These are phyloP conservation scores for Ramalina peruviana DNA, from an alignment of 495 filamentous ascomycete species.

Conservation along the genomic window DNA sequence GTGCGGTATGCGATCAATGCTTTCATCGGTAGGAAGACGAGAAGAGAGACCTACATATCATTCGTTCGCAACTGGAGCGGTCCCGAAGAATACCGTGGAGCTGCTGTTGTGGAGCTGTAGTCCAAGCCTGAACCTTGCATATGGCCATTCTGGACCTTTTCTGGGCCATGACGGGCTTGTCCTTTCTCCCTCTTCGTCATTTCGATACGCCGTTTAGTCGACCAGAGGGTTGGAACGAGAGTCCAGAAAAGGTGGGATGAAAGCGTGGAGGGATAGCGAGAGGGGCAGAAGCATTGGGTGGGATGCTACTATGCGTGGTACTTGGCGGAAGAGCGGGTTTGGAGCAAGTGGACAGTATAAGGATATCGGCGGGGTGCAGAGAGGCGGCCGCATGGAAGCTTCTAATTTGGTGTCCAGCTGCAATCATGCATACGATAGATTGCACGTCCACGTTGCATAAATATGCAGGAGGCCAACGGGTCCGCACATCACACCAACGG, in stretches of 20 bases:
- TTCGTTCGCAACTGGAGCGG: too few species aligned
- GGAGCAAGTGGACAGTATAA: background rate
- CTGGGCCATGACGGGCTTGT: background rate
- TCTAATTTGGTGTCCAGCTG: too few species aligned
- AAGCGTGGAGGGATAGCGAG: background rate
- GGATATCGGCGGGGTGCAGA: conserved; percentile 1
- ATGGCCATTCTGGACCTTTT: background rate
- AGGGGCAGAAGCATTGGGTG: background rate
- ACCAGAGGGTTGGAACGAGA: background rate
- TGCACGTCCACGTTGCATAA: too few species aligned
- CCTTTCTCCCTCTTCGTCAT: conserved; percentile 1
- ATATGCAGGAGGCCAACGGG: too few species aligned
- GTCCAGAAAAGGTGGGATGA: background rate
- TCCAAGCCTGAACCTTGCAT: too few species aligned
- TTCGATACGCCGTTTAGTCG: too few species aligned
- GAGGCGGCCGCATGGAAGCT: background rate
- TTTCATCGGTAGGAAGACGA: too few species aligned
- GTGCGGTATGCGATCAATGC: too few species aligned
- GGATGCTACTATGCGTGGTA: conserved; percentile 1
- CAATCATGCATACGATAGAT: too few species aligned
- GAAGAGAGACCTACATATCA: too few species aligned
- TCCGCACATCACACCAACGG: too few species aligned
- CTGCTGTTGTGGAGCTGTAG: background rate
- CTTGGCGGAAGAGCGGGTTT: background rate
- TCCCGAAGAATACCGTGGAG: background rate